These are phyloP conservation scores for Elsinoe necatrix DNA, from an alignment of 2,329 filamentous ascomycete species.

Conservation along the genomic window DNA sequence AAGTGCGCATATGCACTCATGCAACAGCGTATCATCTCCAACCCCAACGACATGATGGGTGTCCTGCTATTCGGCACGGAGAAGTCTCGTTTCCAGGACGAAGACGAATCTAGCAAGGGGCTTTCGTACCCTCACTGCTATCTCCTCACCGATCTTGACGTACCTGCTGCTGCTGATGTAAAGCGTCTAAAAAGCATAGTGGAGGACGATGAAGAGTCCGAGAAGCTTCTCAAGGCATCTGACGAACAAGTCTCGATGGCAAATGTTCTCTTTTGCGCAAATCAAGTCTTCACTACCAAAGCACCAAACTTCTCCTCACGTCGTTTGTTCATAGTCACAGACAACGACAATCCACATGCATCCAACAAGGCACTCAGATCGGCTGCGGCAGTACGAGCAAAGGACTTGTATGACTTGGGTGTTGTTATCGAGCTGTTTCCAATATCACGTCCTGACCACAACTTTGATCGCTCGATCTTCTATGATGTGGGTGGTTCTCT, in stretches of 20 bases:
- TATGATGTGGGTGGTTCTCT: constrained; percentile 54
- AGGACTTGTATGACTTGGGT: constrained; percentile 89
- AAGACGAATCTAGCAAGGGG: constrained; percentile 49
- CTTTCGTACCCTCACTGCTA: constrained; percentile 85
- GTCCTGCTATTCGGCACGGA: constrained; percentile 86
- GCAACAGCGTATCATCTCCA: constrained; percentile 97
- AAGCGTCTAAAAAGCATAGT: constrained; percentile 67
- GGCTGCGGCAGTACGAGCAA: constrained; percentile 75
- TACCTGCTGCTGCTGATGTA: constrained; percentile 80
- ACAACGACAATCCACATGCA: constrained; percentile 78
- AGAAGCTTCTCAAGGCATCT: constrained; percentile 60
- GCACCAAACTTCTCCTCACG: constrained; percentile 90
- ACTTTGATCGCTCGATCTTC: constrained; percentile 77
- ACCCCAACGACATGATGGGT: constrained; percentile 94
- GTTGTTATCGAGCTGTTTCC: constrained; percentile 90
- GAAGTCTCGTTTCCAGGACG: constrained; percentile 67
- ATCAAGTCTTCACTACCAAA: constrained; percentile 91
- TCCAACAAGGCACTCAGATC: constrained; percentile 64
- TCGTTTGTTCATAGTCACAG: constrained; percentile 89
- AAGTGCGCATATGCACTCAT: constrained; percentile 93
- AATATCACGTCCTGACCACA: constrained; percentile 60
- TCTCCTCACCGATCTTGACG: constrained; percentile 75
- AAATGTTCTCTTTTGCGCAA: constrained; percentile 87
- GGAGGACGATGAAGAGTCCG: constrained; percentile 66
- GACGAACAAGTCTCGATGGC: constrained; percentile 68